Base-by-base conservation (phyloP, 2,329 filamentous ascomycete genomes). In the Epichloe gansuensis region DNA sequence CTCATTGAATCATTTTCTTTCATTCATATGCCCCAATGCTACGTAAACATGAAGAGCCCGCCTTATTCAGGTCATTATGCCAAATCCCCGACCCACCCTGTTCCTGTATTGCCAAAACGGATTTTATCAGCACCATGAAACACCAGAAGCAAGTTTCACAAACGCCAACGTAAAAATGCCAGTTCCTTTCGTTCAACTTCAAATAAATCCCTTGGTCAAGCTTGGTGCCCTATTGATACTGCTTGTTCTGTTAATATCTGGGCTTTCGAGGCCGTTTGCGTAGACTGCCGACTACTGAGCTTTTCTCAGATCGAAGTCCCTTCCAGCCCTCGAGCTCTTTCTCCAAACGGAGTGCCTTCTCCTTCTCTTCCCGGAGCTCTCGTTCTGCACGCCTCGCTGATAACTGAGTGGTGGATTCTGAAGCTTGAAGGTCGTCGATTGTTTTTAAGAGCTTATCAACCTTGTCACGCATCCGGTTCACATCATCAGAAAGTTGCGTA, bases 401-500 rank as follows among this genome's bases (percentile, higher is more conserved):
- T 43, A 97, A 78, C 67, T 96, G 89, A 46, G 83, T 85, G 11
- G 82, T 76, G 23, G 87, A 90, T 68, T 97, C 91, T 13, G 83
- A 86, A 13, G 87, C 83, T 67, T 98, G 91, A 37, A 98, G 81
- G 65, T 97, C 91, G 65, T 97, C 91, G 60, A 98, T 95, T 1
- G 88, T 89, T 64, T 83, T 78, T 49, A 98, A 83, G 5, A 97
- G 82, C 65, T 90, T 89, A 58, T 93, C 88, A 56, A 90, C 81
- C 74, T 93, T 95, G 70, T 97, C 91, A 56, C 91, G 87, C 63
- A 89, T 83, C 58, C 91, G 87, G 59, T 77, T 75, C 53, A 95
- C 79, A 62, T 97, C 93, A 51, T 96, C 91, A 52, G 83, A 78
- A 17, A 95, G 76, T 63, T 93, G 85, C 5, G 75, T 65, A 61